Percentiles rank a stretch among this genome's conserved stretches.
phyloP scores from a whole-genome alignment of 2,329 filamentous ascomycete genomes.

The Teratosphaeria epicoccoides region DNA sequence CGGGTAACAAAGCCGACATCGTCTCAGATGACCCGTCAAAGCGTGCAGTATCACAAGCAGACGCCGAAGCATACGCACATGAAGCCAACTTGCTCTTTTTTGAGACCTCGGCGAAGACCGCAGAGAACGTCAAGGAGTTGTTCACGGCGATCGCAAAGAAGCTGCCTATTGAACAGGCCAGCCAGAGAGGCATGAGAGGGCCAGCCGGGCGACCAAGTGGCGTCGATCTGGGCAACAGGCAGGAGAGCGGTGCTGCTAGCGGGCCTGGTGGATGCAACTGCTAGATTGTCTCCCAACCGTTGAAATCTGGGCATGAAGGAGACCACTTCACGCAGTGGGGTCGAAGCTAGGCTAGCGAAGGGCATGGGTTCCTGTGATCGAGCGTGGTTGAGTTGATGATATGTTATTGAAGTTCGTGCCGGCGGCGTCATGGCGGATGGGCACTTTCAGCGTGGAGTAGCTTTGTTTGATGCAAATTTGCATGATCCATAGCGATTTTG shows the following conservation, averaged over 20 bases:
- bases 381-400: not conserved
- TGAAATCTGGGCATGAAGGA: not conserved
- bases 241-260: slow-evolving; percentile 48
- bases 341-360: not conserved
- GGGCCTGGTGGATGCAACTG: slow-evolving; percentile 53
- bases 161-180: slow-evolving; percentile 87
- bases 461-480: not conserved
- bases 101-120: slow-evolving; percentile 95
- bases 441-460: not conserved
- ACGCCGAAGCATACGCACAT: slow-evolving; percentile 88
- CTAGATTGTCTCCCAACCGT: slow-evolving; percentile 24
- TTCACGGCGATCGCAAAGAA: slow-evolving; percentile 98
- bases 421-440: not conserved
- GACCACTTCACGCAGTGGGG: not conserved
- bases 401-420: not conserved
- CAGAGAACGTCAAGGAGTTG: slow-evolving; percentile 87
- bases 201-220: slow-evolving; percentile 48
- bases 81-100: slow-evolving; percentile 95
- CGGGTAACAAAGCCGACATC: slow-evolving; percentile 94
- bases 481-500: not conserved
- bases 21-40: slow-evolving; percentile 92
- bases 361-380: not conserved
- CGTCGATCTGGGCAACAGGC: slow-evolving; percentile 56
- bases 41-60: slow-evolving; percentile 76
- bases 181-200: slow-evolving; percentile 69